These are phyloP conservation scores for Biancaea sappan DNA, from an alignment of 306 rosid genomes.

Conservation along the genomic window DNA sequence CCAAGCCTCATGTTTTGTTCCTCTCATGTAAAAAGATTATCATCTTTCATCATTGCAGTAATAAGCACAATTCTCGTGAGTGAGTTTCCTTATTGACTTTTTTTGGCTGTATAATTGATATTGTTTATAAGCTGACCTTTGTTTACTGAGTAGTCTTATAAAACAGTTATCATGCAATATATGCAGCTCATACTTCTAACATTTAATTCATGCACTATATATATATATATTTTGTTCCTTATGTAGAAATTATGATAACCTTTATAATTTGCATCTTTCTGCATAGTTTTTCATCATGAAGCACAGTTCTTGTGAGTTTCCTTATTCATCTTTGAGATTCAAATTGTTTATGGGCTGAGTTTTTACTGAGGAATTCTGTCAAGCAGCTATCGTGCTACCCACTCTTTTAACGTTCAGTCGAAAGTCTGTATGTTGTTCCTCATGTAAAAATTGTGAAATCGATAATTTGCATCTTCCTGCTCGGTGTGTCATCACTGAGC, in stretches of 20 bases:
- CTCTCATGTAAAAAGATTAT: neutral
- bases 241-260: neutral
- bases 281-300: no score
- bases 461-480: no score
- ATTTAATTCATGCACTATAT: neutral
- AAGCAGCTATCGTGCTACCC: neutral
- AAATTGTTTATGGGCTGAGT: neutral
- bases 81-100: neutral
- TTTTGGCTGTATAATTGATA: neutral
- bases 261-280: no score
- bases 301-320: neutral
- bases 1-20: neutral
- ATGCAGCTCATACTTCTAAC: no score
- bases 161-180: neutral
- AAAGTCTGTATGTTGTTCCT: no score
- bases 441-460: no score
- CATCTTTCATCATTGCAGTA: neutral
- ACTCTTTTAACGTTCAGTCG: no score
- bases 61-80: neutral
- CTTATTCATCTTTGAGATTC: neutral
- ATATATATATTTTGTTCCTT: neutral
- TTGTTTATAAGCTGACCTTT: neutral
- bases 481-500: no score
- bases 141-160: neutral
- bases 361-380: neutral